Percentiles rank a stretch among this genome's conserved stretches.
phyloP scores from a whole-genome alignment of 495 filamentous ascomycete species.

The Penicillium atrosanguineum region DNA sequence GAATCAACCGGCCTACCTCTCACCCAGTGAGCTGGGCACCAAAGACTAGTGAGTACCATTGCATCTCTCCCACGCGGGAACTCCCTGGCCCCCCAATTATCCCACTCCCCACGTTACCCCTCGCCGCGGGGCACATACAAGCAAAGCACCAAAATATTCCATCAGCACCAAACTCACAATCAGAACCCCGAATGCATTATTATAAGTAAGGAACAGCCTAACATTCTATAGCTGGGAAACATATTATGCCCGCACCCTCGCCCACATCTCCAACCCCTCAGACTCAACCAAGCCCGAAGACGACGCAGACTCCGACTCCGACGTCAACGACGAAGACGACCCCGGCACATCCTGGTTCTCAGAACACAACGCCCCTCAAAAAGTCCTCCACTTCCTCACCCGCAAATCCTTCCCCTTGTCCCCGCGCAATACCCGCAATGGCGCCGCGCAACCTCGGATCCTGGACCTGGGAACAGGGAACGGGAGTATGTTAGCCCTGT shows the following conservation, averaged over 20 bases:
- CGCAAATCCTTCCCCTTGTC: constrained; percentile 35
- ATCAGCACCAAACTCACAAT: not conserved
- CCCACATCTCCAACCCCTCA: constrained; percentile 31
- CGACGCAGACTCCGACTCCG: constrained; percentile 14
- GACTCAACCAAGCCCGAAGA: constrained; percentile 3
- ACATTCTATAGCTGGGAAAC: constrained; percentile 42
- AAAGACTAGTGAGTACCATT: constrained; percentile 50
- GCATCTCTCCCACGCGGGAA: not conserved
- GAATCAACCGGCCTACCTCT: constrained; percentile 40
- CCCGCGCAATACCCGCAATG: constrained; percentile 22
- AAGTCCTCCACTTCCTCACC: constrained; percentile 45
- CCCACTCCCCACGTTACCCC: constrained; percentile 20
- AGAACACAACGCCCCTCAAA: constrained; percentile 49
- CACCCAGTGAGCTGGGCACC: constrained; percentile 52
- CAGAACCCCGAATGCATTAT: too few species aligned
- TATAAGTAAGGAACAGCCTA: too few species aligned
- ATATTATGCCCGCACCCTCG: constrained; percentile 44
- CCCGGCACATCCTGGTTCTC: constrained; percentile 55
- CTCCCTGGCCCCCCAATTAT: too few species aligned
- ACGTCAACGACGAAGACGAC: constrained; percentile 42
- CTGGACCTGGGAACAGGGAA: constrained; percentile 89
- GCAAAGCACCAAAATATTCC: not conserved
- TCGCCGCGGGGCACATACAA: constrained; percentile 6
- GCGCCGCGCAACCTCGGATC: constrained; percentile 41
- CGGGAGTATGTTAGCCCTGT: constrained; percentile 77